Conservation (phyloP, 2,329 filamentous ascomycete genomes). For the Fusarium sp. region DNA sequence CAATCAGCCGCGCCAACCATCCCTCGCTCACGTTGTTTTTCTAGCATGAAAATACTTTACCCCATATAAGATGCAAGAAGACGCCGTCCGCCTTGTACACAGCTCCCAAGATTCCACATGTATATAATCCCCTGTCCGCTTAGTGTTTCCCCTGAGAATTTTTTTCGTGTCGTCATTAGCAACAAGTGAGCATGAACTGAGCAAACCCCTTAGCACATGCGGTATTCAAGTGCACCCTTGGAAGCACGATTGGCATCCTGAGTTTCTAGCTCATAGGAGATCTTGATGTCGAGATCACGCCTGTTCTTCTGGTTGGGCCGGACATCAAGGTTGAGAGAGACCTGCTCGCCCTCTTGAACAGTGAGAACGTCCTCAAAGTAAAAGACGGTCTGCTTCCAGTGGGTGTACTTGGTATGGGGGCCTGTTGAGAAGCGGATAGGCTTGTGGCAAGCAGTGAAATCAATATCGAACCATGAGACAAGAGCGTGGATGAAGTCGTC, state of each 20-base stretch:
- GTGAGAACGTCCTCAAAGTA: slow-evolving; percentile 94
- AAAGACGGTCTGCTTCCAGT: slow-evolving; percentile 99
- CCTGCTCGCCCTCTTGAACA: slow-evolving; percentile 84
- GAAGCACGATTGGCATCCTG: slow-evolving; percentile 74
- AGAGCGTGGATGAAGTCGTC: slow-evolving; percentile 96
- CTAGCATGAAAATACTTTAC: slow-evolving; percentile 35
- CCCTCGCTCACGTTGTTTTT: slow-evolving; percentile 32
- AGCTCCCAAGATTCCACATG: slow-evolving; percentile 30
- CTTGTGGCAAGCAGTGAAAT: slow-evolving; percentile 98
- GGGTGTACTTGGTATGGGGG: slow-evolving; percentile 98
- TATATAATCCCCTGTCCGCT: slow-evolving; percentile 25
- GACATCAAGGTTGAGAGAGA: slow-evolving; percentile 78
- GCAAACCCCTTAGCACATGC: slow-evolving; percentile 66
- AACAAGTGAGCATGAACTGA: slow-evolving; percentile 25
- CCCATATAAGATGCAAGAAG: slow-evolving; percentile 41
- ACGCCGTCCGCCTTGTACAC: slow-evolving; percentile 42
- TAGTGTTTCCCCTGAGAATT: slow-evolving; percentile 8
- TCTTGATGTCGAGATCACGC: slow-evolving; percentile 90
- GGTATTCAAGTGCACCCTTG: slow-evolving; percentile 80
- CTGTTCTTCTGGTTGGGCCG: slow-evolving; percentile 94
- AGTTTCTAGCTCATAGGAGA: slow-evolving; percentile 83
- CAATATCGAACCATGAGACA: slow-evolving; percentile 99
- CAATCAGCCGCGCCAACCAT: slow-evolving; percentile 36
- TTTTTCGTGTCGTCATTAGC: slow-evolving; percentile 42
- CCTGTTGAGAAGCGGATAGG: slow-evolving; percentile 96